phyloP scores from a whole-genome alignment of 768 basidiomycete species.

The Suillus variegatus region DNA sequence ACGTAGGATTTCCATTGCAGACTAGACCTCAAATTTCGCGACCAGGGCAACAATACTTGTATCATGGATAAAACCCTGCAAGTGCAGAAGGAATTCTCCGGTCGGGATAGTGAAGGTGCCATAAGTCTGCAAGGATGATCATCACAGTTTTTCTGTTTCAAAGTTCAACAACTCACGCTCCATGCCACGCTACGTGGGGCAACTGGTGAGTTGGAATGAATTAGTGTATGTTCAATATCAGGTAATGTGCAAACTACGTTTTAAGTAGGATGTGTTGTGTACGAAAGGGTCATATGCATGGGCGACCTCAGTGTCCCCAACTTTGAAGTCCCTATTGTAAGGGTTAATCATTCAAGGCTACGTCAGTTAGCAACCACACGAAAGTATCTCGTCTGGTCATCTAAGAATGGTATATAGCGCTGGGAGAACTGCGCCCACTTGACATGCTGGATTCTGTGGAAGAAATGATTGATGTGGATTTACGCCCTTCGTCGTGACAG shows the following conservation, averaged over 20 bases:
- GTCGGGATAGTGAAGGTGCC: slow-evolving; percentile 16
- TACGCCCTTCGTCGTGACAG: slow-evolving; percentile 33
- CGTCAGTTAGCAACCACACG: too few relatives aligned
- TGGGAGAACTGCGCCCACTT: slow-evolving; percentile 28
- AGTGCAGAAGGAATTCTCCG: slow-evolving; percentile 22
- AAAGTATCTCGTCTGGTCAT: slow-evolving; percentile 20
- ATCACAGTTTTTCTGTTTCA: not conserved
- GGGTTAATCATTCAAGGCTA: too few relatives aligned
- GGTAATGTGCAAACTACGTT: too few relatives aligned
- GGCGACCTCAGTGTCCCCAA: too few relatives aligned
- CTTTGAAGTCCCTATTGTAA: too few relatives aligned
- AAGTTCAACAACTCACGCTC: slow-evolving; percentile 34
- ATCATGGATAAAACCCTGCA: slow-evolving; percentile 16
- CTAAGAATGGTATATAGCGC: slow-evolving; percentile 37
- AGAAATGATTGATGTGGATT: slow-evolving; percentile 32
- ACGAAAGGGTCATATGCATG: too few relatives aligned
- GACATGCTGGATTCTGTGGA: slow-evolving; percentile 24
- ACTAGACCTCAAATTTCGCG: slow-evolving; percentile 17
- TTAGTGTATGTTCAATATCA: too few relatives aligned
- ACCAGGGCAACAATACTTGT: slow-evolving; percentile 17
- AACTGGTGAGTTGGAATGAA: not conserved
- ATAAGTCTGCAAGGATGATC: slow-evolving; percentile 14
- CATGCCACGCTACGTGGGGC: slow-evolving; percentile 57
- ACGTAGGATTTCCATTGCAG: slow-evolving; percentile 53
- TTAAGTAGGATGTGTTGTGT: too few relatives aligned